Base-by-base conservation (phyloP, 192 early-diverging fungal genomes). In the Coemansia sp. region DNA sequence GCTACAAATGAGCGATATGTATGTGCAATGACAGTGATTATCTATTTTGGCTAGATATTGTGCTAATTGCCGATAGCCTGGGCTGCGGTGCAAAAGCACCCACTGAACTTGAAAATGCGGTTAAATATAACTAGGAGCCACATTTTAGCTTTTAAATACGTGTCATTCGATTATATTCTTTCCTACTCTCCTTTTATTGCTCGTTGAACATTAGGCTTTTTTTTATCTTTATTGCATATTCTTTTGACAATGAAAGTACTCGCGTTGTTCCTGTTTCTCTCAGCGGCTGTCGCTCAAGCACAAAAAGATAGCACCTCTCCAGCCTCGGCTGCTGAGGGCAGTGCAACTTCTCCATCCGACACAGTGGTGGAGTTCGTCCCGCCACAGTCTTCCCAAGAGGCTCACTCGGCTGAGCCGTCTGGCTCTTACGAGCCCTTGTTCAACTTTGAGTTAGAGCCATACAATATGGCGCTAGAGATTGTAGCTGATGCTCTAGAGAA, bases 381-480 rank as follows among this genome's bases (percentile, higher is more conserved):
- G 7, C 69, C 69, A 34, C 65, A 53, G n/a, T 74, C 77, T 31
- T 76, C 79, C 38, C 74, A 79, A 39, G 53, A 43, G 18, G 67
- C 31, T 69, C 53, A 40, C 16, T 40, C 50, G 18, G 39, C 66
- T 38, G 49, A 50, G 57, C 22, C 41, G 33, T 68, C 52, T 11
- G 66, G 10, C 39, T 65, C 70, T 16, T 72, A 75, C 18, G 71
- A 64, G 24, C 77, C 81, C 27, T 65, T 84, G 47, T 84, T 84
- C 38, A 74, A 84, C 40, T 84, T 84, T 76, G 74, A 79, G 18
- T 27, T 84, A 36, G 76, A 74, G 31, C 81, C 81, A 20, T 84
- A 84, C 60, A 84, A 84, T 29, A 62, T 84, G 52, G 81, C 81
- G 5, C 20, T 84, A 29, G 81, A 79, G 40, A 84, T 84, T 65